phyloP scores from a whole-genome alignment of 805 yeast species.

The Teunomyces kruisii region DNA sequence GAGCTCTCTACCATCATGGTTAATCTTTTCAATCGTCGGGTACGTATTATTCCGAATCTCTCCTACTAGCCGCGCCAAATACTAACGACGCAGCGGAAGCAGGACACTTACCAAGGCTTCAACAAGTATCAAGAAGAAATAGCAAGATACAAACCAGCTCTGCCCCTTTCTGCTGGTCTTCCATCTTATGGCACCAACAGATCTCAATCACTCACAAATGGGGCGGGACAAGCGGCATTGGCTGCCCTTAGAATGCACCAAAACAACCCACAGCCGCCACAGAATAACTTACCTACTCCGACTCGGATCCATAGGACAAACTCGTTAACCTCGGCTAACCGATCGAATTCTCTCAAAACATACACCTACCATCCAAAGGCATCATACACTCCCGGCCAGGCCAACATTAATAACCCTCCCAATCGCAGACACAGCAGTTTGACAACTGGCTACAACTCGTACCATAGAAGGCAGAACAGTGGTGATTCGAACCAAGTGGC shows the following conservation, averaged over 20 bases:
- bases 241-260: constrained; percentile 40
- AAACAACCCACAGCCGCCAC: constrained; percentile 11
- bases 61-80: not conserved
- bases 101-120: constrained; percentile 33
- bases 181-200: constrained; percentile 19
- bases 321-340: constrained; percentile 18
- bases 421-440: constrained; percentile 4
- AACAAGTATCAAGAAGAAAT: constrained; percentile 30
- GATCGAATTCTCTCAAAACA: constrained; percentile 35
- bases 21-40: constrained; percentile 5
- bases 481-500: not conserved
- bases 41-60: not conserved
- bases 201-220: constrained; percentile 24
- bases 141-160: constrained; percentile 4
- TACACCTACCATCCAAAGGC: constrained; percentile 40
- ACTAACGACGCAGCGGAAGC: constrained; percentile 14
- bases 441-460: not conserved
- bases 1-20: not conserved
- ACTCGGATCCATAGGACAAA: constrained; percentile 15
- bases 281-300: constrained; percentile 3
- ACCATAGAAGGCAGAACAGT: not conserved
- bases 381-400: constrained; percentile 34
- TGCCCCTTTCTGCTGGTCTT: constrained; percentile 14
- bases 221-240: constrained; percentile 42
- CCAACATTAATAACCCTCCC: constrained; percentile 1